Percentiles rank a stretch among this genome's conserved stretches.
Conservation (phyloP, 768 basidiomycete species). For the Tricholoma saponaceum region DNA sequence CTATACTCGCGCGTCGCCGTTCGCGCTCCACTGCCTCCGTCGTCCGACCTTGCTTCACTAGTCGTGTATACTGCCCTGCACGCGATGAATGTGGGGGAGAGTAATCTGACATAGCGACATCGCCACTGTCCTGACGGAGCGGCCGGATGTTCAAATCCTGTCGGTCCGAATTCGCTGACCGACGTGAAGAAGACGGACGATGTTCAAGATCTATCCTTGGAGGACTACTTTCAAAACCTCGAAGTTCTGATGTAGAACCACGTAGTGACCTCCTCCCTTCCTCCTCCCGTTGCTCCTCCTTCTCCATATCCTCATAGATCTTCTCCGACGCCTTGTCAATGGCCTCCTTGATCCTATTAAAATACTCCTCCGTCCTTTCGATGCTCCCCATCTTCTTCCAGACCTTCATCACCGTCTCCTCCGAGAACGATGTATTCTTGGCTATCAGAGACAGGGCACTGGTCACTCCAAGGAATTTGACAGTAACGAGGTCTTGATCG, state of each 20-base stretch:
- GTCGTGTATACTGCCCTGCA: constrained; percentile 28
- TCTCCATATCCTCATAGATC: constrained; percentile 9
- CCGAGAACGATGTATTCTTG: constrained; percentile 38
- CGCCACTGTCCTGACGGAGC: constrained; percentile 6
- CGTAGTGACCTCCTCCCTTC: neutral
- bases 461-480: constrained; percentile 19
- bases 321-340: constrained; percentile 28
- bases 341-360: constrained; percentile 26
- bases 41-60: constrained; percentile 28
- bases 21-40: constrained; percentile 33
- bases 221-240: neutral
- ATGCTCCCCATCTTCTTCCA: constrained; percentile 31
- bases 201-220: neutral
- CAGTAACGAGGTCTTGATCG: constrained; percentile 14
- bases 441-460: constrained; percentile 36
- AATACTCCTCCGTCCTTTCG: constrained; percentile 31
- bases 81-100: constrained; percentile 24
- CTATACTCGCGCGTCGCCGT: constrained; percentile 27
- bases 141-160: constrained; percentile 18
- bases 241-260: neutral
- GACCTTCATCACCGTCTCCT: constrained; percentile 36
- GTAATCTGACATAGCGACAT: constrained; percentile 21
- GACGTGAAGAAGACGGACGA: constrained; percentile 1
- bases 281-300: constrained; percentile 4
- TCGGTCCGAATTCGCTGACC: neutral